A percentile compares a stretch with the other conserved stretches of the same genome.
phyloP scores from a whole-genome alignment of 2,329 filamentous ascomycete species.

The Neonectria neomacrospora region DNA sequence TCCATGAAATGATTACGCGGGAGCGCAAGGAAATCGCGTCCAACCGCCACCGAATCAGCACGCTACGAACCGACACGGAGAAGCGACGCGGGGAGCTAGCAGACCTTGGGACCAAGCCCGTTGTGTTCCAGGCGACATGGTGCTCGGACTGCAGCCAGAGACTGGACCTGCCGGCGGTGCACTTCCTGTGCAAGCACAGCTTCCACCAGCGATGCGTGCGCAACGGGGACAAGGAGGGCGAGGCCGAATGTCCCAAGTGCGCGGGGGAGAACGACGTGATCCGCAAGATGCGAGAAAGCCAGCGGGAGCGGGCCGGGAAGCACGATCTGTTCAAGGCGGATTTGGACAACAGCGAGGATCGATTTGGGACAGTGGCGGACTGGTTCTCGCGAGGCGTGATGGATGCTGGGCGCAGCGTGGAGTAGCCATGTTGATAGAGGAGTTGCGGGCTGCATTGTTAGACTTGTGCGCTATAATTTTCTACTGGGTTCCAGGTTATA shows the following conservation, averaged over 20 bases:
- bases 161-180: slow-evolving; percentile 88
- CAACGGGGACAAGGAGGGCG: slow-evolving; percentile 62
- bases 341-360: slow-evolving; percentile 79
- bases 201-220: slow-evolving; percentile 92
- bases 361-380: slow-evolving; percentile 90
- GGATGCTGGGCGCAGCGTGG: slow-evolving; percentile 60
- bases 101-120: slow-evolving; percentile 81
- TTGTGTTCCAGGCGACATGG: slow-evolving; percentile 89
- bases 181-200: slow-evolving; percentile 96
- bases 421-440: slow-evolving; percentile 38
- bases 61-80: slow-evolving; percentile 85
- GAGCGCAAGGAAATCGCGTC: slow-evolving; percentile 85
- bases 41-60: slow-evolving; percentile 84
- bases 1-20: slow-evolving; percentile 86
- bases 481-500: slow-evolving; percentile 15
- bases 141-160: slow-evolving; percentile 83
- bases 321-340: slow-evolving; percentile 91
- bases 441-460: slow-evolving; percentile 31
- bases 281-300: slow-evolving; percentile 83
- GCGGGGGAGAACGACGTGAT: slow-evolving; percentile 87
- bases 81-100: slow-evolving; percentile 81
- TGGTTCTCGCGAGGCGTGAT: slow-evolving; percentile 97
- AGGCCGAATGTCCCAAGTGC: slow-evolving; percentile 88
- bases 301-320: slow-evolving; percentile 85
- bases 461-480: slow-evolving; percentile 14